Evolutionary conservation across 1,284 basidiomycete species (phyloP), one percentile per base, ranked within the genome.

Genomic region (Trametes hirsuta): DNA sequence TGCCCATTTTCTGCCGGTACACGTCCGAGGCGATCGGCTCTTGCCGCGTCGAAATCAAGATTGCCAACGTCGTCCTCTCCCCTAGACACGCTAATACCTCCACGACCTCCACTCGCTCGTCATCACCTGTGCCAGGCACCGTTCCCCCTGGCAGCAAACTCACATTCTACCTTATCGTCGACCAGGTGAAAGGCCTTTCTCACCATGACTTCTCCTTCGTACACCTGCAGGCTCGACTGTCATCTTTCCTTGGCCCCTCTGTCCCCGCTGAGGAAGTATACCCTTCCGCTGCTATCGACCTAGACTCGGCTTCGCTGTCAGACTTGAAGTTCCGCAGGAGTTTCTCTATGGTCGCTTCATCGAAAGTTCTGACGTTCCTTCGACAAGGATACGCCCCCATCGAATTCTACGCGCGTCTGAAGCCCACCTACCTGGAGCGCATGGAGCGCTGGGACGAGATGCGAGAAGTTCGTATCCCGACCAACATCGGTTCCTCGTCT

Each of bases 21-120:
- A 97, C 95, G 1, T 84, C 93, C 53, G 95, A 97, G 72, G 94
- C 94, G 2, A 94, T 97, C 63, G 95, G 95, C 0, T 94, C 93
- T 37, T 97, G 94, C 76, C 85, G 92, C 18, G 81, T 95, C 50
- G 89, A 93, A 65, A 82, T 95, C 73, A 93, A 89, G 74, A 82
- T 93, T 51, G 83, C 89, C 59, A 91, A 86, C 64, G 83, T 92
- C 21, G 78, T 85, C n/a, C 73, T 85, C 65, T 77, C 85, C 3
- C 75, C 80, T 14, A 90, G 84, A 73, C 82, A 89, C 71, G 76
- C 79, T 56, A 81, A 81, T 68, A 77, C 82, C 50, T 91, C 91
- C 1, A 75, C 80, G 36, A 77, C 84, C 9, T 86, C 88, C 8
- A 90, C 88, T 6, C 81, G 89, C 51, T 79, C 90, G 24, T 82